Evolutionary conservation across 2,329 filamentous ascomycete genomes (phyloP), one percentile per base, ranked within the genome.

Genomic region (Penicillium sumatraense): DNA sequence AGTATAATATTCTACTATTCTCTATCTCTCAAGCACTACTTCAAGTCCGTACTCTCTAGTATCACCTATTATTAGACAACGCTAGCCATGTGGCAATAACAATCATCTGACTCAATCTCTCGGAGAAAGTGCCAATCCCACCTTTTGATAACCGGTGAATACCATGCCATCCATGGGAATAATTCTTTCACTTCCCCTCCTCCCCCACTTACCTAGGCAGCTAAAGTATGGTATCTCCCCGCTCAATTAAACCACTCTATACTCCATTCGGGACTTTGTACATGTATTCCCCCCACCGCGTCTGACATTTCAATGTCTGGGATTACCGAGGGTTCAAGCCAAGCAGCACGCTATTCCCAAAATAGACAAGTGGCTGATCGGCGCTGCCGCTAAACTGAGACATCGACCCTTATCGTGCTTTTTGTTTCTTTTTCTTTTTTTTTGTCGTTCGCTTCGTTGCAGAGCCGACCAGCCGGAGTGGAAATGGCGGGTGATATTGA

Each of bases 321-420:
- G 26, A 46, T 46, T 46, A 16, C 23, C 41, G 26, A 46, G 42
- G 42, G 42, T 27, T 38, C 50, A 51, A 49, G 53, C 58, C 49
- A 46, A 52, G 44, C 38, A 50, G 20, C n/a, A 35, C 23, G 13
- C 33, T 61, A 64, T 44, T 24, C 61, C 58, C 11, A 41, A 56
- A 23, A 3, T 0, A 13, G 49, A 48, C 52, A 57, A 62, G 54
- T 56, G 26, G 26, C 26, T 51, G 57, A 60, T 58, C 54, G 46
- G 44, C 53, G 33, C 48, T 41, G 36, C 45, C 49, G 40, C 55
- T 38, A 53, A 40, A 52, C 54, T 63, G 57, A 64, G 61, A 65
- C 62, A 63, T 57, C 35, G 18, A 38, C 35, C 35, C 35, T 38
- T 38, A 36, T 53, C 35, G 27, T 50, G 60, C 36, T 58, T 50